Evolutionary conservation across 2,329 filamentous ascomycete species (phyloP).

Genomic region (Colletotrichum tabaci): DNA sequence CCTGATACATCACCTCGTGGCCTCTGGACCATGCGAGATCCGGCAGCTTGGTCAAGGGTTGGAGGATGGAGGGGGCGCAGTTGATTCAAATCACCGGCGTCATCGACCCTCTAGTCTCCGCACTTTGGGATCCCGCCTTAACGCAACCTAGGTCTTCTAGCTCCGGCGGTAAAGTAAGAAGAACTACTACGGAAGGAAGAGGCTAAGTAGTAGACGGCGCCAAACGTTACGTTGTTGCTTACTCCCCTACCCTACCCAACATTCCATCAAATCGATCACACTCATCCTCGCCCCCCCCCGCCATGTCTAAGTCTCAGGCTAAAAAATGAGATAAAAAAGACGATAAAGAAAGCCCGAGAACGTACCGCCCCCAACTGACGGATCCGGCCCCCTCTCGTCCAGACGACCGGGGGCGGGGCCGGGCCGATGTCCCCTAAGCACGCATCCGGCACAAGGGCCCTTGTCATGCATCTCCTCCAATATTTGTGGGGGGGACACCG

Average conservation of each 20-base stretch:
- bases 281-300: no score
- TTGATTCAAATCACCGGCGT: not conserved
- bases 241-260: not conserved
- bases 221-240: not conserved
- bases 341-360: not conserved
- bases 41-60: constrained; percentile 18
- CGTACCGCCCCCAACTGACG: not conserved
- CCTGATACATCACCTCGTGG: not conserved
- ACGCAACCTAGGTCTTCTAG: not conserved
- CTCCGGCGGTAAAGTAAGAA: not conserved
- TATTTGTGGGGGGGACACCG: not conserved
- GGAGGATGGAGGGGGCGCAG: not conserved
- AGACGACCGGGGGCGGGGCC: not conserved
- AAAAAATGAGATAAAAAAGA: not conserved
- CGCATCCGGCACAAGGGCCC: constrained; percentile 6
- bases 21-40: constrained; percentile 12
- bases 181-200: not conserved
- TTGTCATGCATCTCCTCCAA: not conserved
- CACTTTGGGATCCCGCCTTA: not conserved
- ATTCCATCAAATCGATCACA: no score
- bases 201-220: not conserved
- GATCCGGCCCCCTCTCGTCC: not conserved
- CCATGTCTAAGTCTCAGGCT: not conserved
- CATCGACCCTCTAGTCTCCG: not conserved
- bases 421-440: not conserved